These are phyloP conservation scores for Iodosphaeria phyllophila DNA, from an alignment of 2,329 filamentous ascomycete genomes.

Conservation along the genomic window DNA sequence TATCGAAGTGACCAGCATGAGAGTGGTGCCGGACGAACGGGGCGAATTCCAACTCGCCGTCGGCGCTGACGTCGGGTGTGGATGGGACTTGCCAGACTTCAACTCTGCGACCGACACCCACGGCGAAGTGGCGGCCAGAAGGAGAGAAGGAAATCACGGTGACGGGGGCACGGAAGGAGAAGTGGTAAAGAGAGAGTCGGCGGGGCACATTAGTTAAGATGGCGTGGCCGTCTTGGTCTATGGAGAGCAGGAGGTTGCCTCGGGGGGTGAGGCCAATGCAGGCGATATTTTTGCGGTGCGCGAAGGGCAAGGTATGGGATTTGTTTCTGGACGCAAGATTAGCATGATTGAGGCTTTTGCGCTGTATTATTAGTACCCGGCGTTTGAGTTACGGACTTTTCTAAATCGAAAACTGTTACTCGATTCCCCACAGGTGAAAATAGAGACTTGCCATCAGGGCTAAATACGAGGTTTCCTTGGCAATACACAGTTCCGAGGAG, in stretches of 20 bases:
- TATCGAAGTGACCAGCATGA: slow-evolving; percentile 78
- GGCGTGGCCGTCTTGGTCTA: slow-evolving; percentile 87
- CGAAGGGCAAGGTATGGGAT: slow-evolving; percentile 71
- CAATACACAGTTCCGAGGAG: slow-evolving; percentile 95
- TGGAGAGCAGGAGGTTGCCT: slow-evolving; percentile 78
- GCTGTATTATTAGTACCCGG: too few relatives aligned
- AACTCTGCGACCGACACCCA: slow-evolving; percentile 68
- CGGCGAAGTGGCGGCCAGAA: slow-evolving; percentile 78
- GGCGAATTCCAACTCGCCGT: slow-evolving; percentile 81
- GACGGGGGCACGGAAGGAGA: slow-evolving; percentile 76
- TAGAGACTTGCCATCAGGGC: slow-evolving; percentile 85
- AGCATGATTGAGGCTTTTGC: too few relatives aligned
- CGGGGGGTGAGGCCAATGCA: slow-evolving; percentile 74
- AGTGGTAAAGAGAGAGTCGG: slow-evolving; percentile 77
- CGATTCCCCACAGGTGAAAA: slow-evolving; percentile 93
- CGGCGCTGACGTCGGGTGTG: slow-evolving; percentile 59
- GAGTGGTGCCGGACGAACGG: slow-evolving; percentile 81
- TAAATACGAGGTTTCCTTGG: slow-evolving; percentile 93
- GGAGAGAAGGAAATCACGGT: slow-evolving; percentile 80
- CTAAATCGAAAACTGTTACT: slow-evolving; percentile 87
- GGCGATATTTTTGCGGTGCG: slow-evolving; percentile 84
- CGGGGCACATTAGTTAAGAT: slow-evolving; percentile 83
- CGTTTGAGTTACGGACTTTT: too few relatives aligned
- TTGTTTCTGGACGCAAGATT: slow-evolving; percentile 42
- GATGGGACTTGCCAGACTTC: slow-evolving; percentile 95